phyloP scores from a whole-genome alignment of 257 asterid genomes.

The Cinchona pubescens region DNA sequence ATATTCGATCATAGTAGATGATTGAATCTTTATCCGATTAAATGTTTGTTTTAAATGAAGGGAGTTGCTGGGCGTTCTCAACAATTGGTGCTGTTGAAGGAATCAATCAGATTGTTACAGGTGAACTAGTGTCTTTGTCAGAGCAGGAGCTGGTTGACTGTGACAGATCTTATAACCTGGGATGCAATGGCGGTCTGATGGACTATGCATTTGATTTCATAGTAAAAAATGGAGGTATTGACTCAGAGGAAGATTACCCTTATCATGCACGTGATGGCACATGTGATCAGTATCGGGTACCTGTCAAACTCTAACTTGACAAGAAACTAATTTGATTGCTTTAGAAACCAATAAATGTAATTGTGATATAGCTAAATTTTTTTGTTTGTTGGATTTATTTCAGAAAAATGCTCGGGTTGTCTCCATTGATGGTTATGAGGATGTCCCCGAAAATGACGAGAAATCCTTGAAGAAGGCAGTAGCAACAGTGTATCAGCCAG shows the following conservation, averaged over 20 bases:
- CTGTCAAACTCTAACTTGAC: not conserved
- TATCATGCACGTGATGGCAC: constrained; percentile 55
- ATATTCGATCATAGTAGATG: not conserved
- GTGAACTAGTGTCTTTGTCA: constrained; percentile 50
- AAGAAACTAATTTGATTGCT: not conserved
- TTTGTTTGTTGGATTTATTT: not conserved
- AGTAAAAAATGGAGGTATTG: constrained; percentile 72
- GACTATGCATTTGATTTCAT: constrained; percentile 73
- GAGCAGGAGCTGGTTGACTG: constrained; percentile 93
- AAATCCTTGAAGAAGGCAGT: constrained; percentile 71
- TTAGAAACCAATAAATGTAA: not conserved
- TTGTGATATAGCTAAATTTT: not conserved
- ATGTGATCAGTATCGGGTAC: constrained; percentile 61
- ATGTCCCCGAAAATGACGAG: constrained; percentile 71
- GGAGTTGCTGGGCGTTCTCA: constrained; percentile 99
- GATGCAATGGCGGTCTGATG: constrained; percentile 93
- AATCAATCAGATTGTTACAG: constrained; percentile 68
- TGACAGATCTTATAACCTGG: constrained; percentile 57
- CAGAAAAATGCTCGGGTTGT: constrained; percentile 80
- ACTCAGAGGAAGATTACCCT: constrained; percentile 78
- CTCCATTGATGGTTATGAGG: constrained; percentile 71
- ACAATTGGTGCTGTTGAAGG: constrained; percentile 87
- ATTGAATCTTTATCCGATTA: not conserved
- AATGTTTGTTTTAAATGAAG: constrained; percentile 35
- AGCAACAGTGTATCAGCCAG: constrained; percentile 67